phyloP scores from a whole-genome alignment of 2,329 filamentous ascomycete genomes.

The Aspergillus jensenii region DNA sequence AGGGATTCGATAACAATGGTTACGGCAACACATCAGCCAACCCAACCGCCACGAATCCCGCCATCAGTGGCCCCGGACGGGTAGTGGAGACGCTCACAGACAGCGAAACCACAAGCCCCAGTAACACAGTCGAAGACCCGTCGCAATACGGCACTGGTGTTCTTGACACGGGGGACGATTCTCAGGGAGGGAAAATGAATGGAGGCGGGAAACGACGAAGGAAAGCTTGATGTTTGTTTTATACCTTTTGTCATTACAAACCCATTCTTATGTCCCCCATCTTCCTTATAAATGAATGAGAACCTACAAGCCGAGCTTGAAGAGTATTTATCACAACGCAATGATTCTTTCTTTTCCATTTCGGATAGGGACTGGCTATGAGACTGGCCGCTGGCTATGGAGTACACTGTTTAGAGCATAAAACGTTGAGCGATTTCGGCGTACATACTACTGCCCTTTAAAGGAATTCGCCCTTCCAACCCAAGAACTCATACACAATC shows the following conservation, averaged over 20 bases:
- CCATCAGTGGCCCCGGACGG: constrained; percentile 27
- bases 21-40: constrained; percentile 22
- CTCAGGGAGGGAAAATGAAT: constrained; percentile 20
- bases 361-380: neutral
- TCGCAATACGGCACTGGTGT: constrained; percentile 13
- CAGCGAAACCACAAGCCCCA: constrained; percentile 45
- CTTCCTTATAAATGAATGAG: neutral
- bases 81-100: constrained; percentile 47
- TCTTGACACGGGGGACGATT: constrained; percentile 14
- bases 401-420: too few species aligned
- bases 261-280: neutral
- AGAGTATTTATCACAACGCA: neutral
- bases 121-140: constrained; percentile 34
- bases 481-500: too few species aligned
- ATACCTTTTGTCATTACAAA: neutral
- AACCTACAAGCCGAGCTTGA: constrained; percentile 1
- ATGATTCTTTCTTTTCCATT: neutral
- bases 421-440: too few species aligned
- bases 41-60: constrained; percentile 4
- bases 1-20: constrained; percentile 32
- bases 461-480: too few species aligned
- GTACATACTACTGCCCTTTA: too few species aligned
- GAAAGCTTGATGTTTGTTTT: constrained; percentile 24
- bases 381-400: too few species aligned
- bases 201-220: constrained; percentile 34